Conservation (phyloP, 768 basidiomycete species). For the Cyclocybe aegerita region DNA sequence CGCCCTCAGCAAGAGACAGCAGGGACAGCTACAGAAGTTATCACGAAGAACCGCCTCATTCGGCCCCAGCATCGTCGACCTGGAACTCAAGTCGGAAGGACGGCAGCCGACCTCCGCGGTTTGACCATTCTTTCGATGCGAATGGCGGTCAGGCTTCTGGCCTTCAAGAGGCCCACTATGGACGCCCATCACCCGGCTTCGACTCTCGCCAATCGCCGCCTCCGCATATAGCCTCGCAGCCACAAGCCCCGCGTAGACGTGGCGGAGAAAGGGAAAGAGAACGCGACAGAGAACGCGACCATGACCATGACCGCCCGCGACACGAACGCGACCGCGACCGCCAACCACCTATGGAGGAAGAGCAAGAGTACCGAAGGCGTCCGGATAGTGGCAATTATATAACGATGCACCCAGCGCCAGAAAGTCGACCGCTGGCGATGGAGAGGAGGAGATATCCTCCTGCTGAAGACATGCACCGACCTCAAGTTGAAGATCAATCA, state of each 20-base stretch:
- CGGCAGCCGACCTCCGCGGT: slow-evolving; percentile 16
- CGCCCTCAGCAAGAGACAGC: slow-evolving; percentile 5
- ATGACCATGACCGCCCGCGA: not conserved
- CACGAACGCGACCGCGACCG: not conserved
- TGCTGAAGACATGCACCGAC: not conserved
- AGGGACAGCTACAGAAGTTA: slow-evolving; percentile 3
- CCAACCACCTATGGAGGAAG: not conserved
- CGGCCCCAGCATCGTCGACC: too few relatives aligned
- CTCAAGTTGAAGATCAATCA: slow-evolving; percentile 18
- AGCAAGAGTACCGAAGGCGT: not conserved
- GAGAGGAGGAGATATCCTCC: slow-evolving; percentile 1
- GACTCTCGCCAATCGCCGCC: slow-evolving; percentile 1
- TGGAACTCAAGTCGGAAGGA: too few relatives aligned
- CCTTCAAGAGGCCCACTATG: slow-evolving; percentile 4
- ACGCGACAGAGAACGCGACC: not conserved
- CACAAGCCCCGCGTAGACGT: not conserved
- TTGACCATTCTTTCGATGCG: slow-evolving; percentile 20
- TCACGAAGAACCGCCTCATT: too few relatives aligned
- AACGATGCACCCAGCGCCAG: not conserved
- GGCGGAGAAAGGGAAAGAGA: not conserved
- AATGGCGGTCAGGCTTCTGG: slow-evolving; percentile 1
- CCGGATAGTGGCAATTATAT: slow-evolving; percentile 1
- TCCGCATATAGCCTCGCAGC: not conserved
- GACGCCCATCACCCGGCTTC: not conserved
- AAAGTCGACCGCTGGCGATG: not conserved